Percentiles rank a stretch among this genome's conserved stretches.
These are phyloP conservation scores for Tulasnella sp. DNA, from an alignment of 768 basidiomycete genomes.

Conservation along the genomic window DNA sequence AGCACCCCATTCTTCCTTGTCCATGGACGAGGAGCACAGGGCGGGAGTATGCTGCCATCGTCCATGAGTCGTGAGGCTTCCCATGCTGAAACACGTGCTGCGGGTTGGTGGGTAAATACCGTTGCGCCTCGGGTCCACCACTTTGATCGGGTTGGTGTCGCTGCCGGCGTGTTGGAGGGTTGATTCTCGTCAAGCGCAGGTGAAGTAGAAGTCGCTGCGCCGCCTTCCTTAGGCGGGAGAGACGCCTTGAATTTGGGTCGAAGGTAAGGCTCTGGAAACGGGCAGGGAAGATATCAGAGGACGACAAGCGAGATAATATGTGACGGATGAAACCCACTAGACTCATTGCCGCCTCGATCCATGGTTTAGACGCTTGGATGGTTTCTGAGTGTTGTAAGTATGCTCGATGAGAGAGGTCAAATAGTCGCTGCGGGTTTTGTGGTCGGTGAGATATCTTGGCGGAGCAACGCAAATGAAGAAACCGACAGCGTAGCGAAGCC, in stretches of 20 bases:
- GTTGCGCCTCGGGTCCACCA: too few species aligned
- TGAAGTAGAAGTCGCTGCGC: background rate
- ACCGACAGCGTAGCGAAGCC: too few species aligned
- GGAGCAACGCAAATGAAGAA: too few species aligned
- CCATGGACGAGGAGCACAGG: background rate
- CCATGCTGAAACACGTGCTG: background rate
- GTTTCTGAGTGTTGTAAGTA: too few species aligned
- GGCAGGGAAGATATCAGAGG: background rate
- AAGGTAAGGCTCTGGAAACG: background rate
- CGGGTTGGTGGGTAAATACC: background rate
- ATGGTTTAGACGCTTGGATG: too few species aligned
- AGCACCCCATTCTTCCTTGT: background rate
- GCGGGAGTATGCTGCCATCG: constrained; percentile 1
- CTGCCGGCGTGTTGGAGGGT: background rate
- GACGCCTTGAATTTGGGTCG: background rate
- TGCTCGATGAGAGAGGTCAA: too few species aligned
- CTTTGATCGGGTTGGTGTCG: background rate
- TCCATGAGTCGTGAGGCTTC: background rate
- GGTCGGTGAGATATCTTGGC: too few species aligned
- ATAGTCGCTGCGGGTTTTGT: too few species aligned
- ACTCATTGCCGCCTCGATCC: too few species aligned
- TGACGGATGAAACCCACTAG: too few species aligned
- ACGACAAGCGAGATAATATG: too few species aligned
- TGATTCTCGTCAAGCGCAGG: background rate
- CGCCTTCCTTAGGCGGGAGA: background rate